Percentiles rank a stretch among this genome's conserved stretches.
These are phyloP conservation scores for Berkeleyomyces rouxiae DNA, from an alignment of 2,329 filamentous ascomycete genomes.

Conservation along the genomic window DNA sequence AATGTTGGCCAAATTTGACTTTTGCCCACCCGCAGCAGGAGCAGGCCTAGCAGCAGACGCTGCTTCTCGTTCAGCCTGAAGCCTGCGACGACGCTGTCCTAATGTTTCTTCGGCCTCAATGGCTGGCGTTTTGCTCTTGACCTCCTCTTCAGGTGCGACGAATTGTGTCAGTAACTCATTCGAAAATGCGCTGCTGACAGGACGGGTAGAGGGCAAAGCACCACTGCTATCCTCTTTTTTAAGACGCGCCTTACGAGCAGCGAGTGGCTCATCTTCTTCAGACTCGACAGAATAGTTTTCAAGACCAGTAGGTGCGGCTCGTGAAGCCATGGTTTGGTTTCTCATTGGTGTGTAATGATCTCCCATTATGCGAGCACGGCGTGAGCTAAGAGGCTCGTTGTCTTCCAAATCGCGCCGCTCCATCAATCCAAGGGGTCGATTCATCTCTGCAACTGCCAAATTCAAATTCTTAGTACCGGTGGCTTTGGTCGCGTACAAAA, in stretches of 20 bases:
- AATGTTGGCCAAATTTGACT: constrained; percentile 44
- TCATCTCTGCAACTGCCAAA: constrained; percentile 35
- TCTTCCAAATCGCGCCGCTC: constrained; percentile 77
- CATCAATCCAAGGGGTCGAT: constrained; percentile 56
- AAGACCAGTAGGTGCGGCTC: constrained; percentile 25
- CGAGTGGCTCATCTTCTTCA: constrained; percentile 27
- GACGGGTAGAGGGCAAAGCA: constrained; percentile 35
- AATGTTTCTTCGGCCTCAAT: constrained; percentile 56
- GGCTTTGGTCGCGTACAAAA: constrained; percentile 52
- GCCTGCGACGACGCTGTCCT: constrained; percentile 55
- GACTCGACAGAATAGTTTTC: constrained; percentile 22
- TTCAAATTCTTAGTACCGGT: constrained; percentile 30
- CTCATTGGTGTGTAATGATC: constrained; percentile 30
- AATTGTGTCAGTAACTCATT: constrained; percentile 52
- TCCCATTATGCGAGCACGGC: constrained; percentile 59
- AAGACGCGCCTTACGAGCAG: constrained; percentile 3
- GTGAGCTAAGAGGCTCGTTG: constrained; percentile 69
- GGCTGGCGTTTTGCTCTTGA: constrained; percentile 18
- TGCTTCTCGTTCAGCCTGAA: constrained; percentile 54
- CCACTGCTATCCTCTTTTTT: constrained; percentile 17
- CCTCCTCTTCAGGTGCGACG: constrained; percentile 17
- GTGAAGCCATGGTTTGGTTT: constrained; percentile 15
- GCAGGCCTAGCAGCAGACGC: constrained; percentile 34
- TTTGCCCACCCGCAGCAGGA: constrained; percentile 13
- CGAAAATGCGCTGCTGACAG: constrained; percentile 50